phyloP scores from a whole-genome alignment of 2,329 filamentous ascomycete genomes.

The Scytalidium lignicola region DNA sequence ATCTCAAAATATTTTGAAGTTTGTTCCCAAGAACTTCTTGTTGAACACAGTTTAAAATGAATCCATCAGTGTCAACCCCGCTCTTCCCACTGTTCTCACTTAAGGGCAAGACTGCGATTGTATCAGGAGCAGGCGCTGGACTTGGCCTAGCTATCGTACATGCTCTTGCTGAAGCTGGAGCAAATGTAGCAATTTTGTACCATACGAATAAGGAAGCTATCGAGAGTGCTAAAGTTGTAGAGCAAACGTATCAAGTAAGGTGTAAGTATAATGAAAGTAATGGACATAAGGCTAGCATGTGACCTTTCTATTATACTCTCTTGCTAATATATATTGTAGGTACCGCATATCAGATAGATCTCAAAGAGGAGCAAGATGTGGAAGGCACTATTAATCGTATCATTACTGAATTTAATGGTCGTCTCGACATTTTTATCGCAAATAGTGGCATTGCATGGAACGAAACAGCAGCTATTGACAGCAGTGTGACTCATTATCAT shows the following conservation, averaged over 20 bases:
- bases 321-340: not conserved
- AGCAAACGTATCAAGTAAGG: not conserved
- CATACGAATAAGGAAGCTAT: conserved; percentile 20
- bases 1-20: too few species aligned
- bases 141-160: conserved; percentile 44
- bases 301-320: not conserved
- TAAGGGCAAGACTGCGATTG: conserved; percentile 36
- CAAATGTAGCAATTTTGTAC: conserved; percentile 24
- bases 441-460: not conserved
- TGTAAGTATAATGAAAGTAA: not conserved
- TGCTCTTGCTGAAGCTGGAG: conserved; percentile 26
- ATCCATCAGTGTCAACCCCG: not conserved
- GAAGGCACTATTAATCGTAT: conserved; percentile 31
- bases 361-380: conserved; percentile 31
- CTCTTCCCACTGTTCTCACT: conserved; percentile 35
- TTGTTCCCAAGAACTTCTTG: too few species aligned
- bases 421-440: conserved; percentile 26
- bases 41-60: not conserved
- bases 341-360: conserved; percentile 33
- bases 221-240: not conserved
- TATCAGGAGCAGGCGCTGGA: conserved; percentile 47
- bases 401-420: conserved; percentile 28
- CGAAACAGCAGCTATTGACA: conserved; percentile 28
- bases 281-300: too few species aligned
- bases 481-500: conserved; percentile 19